Percentiles rank a stretch among this genome's conserved stretches.
Evolutionary conservation across 768 basidiomycete genomes (phyloP).

Genomic region (Pleurotus djamor): DNA sequence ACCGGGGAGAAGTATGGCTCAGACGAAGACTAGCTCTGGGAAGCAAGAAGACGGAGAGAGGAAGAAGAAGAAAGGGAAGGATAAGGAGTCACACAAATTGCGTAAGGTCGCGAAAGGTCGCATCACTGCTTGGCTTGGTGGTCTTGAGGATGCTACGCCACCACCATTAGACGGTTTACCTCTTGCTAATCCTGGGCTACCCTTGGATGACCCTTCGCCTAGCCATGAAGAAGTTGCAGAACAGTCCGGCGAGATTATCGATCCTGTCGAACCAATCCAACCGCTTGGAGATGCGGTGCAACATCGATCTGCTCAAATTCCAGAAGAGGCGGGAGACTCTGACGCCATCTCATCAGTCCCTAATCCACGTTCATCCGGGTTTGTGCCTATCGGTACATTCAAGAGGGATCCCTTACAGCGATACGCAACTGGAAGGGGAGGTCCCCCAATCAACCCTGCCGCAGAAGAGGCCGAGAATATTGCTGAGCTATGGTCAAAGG

Average conservation of each 20-base stretch:
- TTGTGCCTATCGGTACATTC: slow-evolving; percentile 61
- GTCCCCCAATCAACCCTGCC: slow-evolving; percentile 19
- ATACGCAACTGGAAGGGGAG: slow-evolving; percentile 19
- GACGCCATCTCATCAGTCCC: slow-evolving; percentile 37
- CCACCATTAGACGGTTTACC: slow-evolving; percentile 47
- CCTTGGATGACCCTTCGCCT: slow-evolving; percentile 1
- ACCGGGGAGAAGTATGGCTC: slow-evolving; percentile 11
- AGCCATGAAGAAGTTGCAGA: background rate
- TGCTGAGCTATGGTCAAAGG: slow-evolving; percentile 36
- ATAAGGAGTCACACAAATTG: slow-evolving; percentile 14
- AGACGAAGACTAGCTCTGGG: slow-evolving; percentile 22
- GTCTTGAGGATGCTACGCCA: slow-evolving; percentile 55
- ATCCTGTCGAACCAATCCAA: too few species aligned
- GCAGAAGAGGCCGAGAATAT: slow-evolving; percentile 34
- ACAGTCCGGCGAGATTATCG: too few species aligned
- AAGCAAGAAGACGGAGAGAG: slow-evolving; percentile 24
- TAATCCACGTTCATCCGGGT: slow-evolving; percentile 76
- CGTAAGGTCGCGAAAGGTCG: slow-evolving; percentile 56
- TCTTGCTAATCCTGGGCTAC: slow-evolving; percentile 31
- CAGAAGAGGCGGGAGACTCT: slow-evolving; percentile 5
- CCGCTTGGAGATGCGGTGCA: background rate
- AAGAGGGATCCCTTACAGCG: slow-evolving; percentile 36
- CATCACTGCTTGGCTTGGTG: slow-evolving; percentile 78
- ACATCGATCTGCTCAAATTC: background rate
- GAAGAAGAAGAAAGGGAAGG: slow-evolving; percentile 20